Conservation (phyloP, 805 yeast genomes). For the Monosporozyma aquatica region DNA sequence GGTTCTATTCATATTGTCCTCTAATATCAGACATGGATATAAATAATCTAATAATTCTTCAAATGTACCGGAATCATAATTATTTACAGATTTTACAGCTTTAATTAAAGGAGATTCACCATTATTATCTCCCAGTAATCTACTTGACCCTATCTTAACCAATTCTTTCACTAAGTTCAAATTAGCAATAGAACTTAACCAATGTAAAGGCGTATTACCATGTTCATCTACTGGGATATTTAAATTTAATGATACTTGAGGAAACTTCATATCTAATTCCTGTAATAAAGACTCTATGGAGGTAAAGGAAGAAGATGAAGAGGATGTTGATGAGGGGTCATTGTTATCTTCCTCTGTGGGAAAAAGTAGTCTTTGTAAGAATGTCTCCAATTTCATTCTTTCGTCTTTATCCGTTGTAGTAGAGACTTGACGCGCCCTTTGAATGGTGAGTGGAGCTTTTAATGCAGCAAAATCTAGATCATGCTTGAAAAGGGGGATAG, state of each 20-base stretch:
- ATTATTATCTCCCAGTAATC: constrained; percentile 57
- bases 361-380: constrained; percentile 25
- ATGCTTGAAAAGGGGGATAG: constrained; percentile 13
- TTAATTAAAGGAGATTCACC: constrained; percentile 87
- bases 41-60: constrained; percentile 57
- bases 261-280: constrained; percentile 20
- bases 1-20: constrained; percentile 67
- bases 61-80: constrained; percentile 72
- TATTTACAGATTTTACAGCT: constrained; percentile 64
- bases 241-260: constrained; percentile 37
- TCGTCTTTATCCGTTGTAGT: constrained; percentile 13
- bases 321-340: too few relatives aligned
- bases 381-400: constrained; percentile 24
- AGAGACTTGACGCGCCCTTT: background rate
- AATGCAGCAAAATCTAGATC: constrained; percentile 10
- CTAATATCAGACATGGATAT: constrained; percentile 60
- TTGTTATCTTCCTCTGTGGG: constrained; percentile 13
- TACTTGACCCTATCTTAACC: constrained; percentile 56
- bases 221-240: constrained; percentile 87
- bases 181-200: constrained; percentile 91
- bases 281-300: constrained; percentile 16
- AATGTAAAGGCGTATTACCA: constrained; percentile 89
- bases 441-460: constrained; percentile 8
- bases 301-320: background rate
- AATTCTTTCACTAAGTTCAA: constrained; percentile 58